Percentiles rank a stretch among this genome's conserved stretches.
Conservation (phyloP, 2,329 filamentous ascomycete genomes). For the Diaporthe longicolla region DNA sequence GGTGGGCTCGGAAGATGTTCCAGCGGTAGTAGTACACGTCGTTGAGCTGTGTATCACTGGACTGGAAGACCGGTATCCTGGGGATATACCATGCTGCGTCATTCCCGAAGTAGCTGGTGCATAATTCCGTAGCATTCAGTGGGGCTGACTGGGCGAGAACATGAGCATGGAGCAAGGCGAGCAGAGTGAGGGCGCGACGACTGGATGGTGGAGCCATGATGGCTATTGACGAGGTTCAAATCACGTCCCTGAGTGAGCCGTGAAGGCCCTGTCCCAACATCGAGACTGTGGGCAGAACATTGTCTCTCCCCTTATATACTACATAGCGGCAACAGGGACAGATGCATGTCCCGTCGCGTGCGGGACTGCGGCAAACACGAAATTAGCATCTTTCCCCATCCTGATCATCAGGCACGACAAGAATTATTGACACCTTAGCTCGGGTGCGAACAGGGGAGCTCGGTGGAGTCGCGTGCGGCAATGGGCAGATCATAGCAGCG, state of each 20-base stretch:
- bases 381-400: conserved; percentile 20
- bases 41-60: conserved; percentile 53
- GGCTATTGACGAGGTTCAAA: conserved; percentile 4
- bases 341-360: conserved; percentile 1
- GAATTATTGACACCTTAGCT: background rate
- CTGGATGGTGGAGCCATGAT: conserved; percentile 2
- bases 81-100: conserved; percentile 56
- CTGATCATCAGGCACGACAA: conserved; percentile 19
- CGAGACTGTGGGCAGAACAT: background rate
- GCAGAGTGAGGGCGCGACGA: background rate
- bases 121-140: conserved; percentile 38
- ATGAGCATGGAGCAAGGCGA: conserved; percentile 16
- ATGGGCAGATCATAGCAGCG: conserved; percentile 24
- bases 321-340: too few species aligned
- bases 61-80: conserved; percentile 56
- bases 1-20: conserved; percentile 59
- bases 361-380: conserved; percentile 14
- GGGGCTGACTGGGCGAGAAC: conserved; percentile 1
- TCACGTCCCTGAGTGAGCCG: conserved; percentile 1
- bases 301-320: background rate
- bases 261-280: background rate
- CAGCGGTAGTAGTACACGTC: conserved; percentile 63
- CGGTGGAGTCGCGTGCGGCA: conserved; percentile 14
- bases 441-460: background rate
- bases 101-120: conserved; percentile 53